Base-by-base conservation (phyloP, 352 stramenopile species). In the Pythium biforme region DNA sequence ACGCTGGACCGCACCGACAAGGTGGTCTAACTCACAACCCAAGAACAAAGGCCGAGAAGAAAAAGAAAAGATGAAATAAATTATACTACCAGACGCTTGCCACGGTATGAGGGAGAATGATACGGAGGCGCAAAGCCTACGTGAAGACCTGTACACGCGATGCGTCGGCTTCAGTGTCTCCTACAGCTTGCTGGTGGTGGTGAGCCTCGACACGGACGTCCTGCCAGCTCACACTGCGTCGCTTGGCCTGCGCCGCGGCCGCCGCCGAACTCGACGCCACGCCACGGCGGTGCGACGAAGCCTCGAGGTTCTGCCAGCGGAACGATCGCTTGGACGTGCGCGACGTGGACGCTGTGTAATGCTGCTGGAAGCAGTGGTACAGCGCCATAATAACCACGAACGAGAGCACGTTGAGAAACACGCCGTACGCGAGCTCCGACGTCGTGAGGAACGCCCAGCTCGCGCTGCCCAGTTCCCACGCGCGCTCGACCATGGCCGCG, bases 371-470 rank as follows among this genome's bases (percentile, higher is more conserved):
- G 66, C 77, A 55, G 63, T 87, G 79, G 60, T 88, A 87, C 33
- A 91, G 63, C 7, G 45, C 55, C 70, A 89, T 75, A 51, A 91
- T 89, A 40, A 79, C 69, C 39, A 88, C 58, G 57, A 89, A 88
- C 27, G 78, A 88, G 20, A 91, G 60, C 56, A 89, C 82, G 65
- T 91, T 91, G 33, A 91, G 50, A 40, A 88, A 70, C 37, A 91
- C 74, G 27, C 76, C 79, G 31, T 83, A 86, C 26, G 78, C 76
- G 48, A 89, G 61, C 26, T 91, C 79, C 6, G 81, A 90, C 31
- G 79, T 74, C 27, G 77, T 79, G 41, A 89, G 34, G 48, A 74
- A 80, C 41, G 73, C 55, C 79, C 77, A 88, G 62, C 69, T 75
- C 25, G 74, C 73, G 17, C 61, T 64, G 50, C 85, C 20, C 20